These are phyloP conservation scores for Cladosporium velox DNA, from an alignment of 2,329 filamentous ascomycete genomes.

Conservation along the genomic window DNA sequence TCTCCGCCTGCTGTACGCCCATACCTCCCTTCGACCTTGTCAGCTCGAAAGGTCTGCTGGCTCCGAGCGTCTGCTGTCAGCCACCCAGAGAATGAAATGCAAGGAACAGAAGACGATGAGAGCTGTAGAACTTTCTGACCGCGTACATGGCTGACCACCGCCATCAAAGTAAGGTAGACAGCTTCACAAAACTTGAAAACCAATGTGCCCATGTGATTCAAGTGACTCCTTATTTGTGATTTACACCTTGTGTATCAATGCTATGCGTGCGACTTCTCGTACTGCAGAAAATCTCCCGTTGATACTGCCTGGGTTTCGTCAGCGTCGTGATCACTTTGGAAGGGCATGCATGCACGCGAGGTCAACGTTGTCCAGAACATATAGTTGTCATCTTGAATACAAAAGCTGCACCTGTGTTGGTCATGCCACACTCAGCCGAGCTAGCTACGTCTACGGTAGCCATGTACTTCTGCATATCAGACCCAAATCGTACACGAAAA, in stretches of 20 bases:
- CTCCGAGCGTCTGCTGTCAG: not conserved
- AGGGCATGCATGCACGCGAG: not conserved
- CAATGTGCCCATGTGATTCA: not conserved
- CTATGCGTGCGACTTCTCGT: not conserved
- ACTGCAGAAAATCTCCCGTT: not conserved
- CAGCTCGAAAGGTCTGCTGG: not conserved
- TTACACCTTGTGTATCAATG: not conserved
- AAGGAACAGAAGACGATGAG: not conserved
- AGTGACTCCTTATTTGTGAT: not conserved
- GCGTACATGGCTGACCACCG: not conserved
- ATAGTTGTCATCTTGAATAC: not conserved
- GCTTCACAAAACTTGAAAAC: not conserved
- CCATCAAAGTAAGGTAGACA: not conserved
- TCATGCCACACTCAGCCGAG: not conserved
- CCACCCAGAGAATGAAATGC: not conserved
- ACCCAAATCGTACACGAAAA: constrained; percentile 4
- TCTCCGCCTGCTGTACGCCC: not conserved
- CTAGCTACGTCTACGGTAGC: constrained; percentile 3
- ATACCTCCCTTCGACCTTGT: not conserved
- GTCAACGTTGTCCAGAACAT: not conserved
- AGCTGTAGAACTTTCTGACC: not conserved
- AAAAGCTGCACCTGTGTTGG: not conserved
- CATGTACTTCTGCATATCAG: not conserved
- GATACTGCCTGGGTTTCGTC: not conserved
- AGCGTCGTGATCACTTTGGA: not conserved